phyloP scores from a whole-genome alignment of 768 basidiomycete genomes.

The Phaeolepiota aurea region DNA sequence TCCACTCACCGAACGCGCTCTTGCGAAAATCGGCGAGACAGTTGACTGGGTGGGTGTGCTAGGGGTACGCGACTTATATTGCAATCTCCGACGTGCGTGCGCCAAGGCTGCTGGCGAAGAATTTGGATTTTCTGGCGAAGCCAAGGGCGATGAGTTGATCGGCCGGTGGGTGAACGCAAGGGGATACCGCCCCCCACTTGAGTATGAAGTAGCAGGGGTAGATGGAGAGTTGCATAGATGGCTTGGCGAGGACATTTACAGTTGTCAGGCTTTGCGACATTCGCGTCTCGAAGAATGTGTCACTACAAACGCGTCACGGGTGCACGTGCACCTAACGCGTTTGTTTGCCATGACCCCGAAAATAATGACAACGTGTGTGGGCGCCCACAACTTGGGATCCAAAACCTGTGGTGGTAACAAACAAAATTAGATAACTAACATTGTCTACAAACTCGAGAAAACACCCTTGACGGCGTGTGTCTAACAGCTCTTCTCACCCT shows the following conservation, averaged over 20 bases:
- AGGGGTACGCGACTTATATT: slow-evolving; percentile 37
- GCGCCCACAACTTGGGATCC: no score
- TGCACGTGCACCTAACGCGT: neutral
- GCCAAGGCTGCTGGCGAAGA: slow-evolving; percentile 37
- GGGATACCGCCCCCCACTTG: slow-evolving; percentile 7
- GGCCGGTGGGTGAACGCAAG: slow-evolving; percentile 25
- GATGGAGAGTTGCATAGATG: slow-evolving; percentile 14
- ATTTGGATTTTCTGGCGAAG: slow-evolving; percentile 24
- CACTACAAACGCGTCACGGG: neutral
- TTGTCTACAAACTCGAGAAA: no score
- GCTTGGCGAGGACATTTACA: neutral
- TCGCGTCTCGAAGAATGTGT: neutral
- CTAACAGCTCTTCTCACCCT: no score
- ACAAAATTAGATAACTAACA: no score
- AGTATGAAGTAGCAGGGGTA: slow-evolving; percentile 23
- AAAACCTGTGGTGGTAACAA: no score
- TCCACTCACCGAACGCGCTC: slow-evolving; percentile 6
- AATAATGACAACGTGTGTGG: no score
- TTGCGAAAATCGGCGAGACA: slow-evolving; percentile 9
- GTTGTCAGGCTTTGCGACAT: neutral
- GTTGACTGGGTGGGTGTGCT: slow-evolving; percentile 17
- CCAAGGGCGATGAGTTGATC: slow-evolving; percentile 44
- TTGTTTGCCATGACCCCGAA: no score
- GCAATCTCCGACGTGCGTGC: slow-evolving; percentile 43
- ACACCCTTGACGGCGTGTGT: no score